A percentile compares a stretch with the other conserved stretches of the same genome.
These are phyloP conservation scores for Termitomyces sp. DNA, from an alignment of 1,284 basidiomycete species.

Conservation along the genomic window DNA sequence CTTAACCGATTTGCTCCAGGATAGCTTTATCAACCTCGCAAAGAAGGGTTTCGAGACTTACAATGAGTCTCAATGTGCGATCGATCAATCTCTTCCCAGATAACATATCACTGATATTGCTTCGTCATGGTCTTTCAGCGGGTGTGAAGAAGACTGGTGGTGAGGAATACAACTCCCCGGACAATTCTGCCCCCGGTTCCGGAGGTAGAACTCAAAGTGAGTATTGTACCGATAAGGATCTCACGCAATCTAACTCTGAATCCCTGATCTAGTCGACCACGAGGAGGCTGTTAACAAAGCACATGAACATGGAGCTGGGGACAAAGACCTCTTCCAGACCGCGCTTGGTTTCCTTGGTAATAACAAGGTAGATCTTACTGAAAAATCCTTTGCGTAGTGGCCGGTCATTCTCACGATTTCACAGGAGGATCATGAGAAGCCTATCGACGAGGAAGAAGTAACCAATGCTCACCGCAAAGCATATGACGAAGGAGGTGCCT, in stretches of 20 bases:
- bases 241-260: conserved; percentile 22
- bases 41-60: conserved; percentile 59
- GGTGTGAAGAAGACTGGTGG: conserved; percentile 53
- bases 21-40: conserved; percentile 61
- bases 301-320: conserved; percentile 44
- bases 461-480: conserved; percentile 57
- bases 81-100: conserved; percentile 7
- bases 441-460: conserved; percentile 65
- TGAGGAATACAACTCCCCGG: conserved; percentile 52
- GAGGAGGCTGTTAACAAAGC: conserved; percentile 53
- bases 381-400: too few species aligned
- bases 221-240: conserved; percentile 24
- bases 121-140: conserved; percentile 21
- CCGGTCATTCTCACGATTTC: not conserved
- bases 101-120: conserved; percentile 11
- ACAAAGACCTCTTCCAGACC: conserved; percentile 44
- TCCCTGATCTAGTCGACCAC: conserved; percentile 45
- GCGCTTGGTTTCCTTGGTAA: conserved; percentile 48
- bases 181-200: conserved; percentile 31
- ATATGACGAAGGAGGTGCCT: conserved; percentile 48
- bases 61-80: conserved; percentile 34
- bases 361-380: conserved; percentile 40
- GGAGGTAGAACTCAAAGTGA: conserved; percentile 14
- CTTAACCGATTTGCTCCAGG: conserved; percentile 33
- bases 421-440: conserved; percentile 49